phyloP scores from a whole-genome alignment of 2,329 filamentous ascomycete genomes.

The Leptographium lundbergii region DNA sequence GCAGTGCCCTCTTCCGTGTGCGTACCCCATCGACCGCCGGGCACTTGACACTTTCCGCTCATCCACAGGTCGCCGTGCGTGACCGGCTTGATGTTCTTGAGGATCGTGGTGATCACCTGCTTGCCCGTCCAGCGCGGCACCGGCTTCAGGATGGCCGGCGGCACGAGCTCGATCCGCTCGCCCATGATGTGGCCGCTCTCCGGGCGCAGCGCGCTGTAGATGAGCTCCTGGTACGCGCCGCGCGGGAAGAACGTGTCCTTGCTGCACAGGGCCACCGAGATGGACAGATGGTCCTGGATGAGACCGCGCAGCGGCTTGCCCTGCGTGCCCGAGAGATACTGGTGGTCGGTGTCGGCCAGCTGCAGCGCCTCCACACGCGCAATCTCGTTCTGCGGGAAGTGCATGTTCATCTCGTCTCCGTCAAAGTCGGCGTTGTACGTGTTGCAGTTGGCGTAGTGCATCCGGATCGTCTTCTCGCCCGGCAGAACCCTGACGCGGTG shows the following conservation, averaged over 20 bases:
- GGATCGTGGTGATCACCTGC: constrained; percentile 82
- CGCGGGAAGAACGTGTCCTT: constrained; percentile 83
- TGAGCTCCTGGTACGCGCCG: constrained; percentile 82
- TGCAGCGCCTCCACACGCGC: constrained; percentile 85
- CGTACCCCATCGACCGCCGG: constrained; percentile 65
- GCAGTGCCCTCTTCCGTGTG: constrained; percentile 70
- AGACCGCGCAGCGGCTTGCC: constrained; percentile 89
- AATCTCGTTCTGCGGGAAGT: constrained; percentile 95
- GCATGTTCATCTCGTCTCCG: constrained; percentile 99
- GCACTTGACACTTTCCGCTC: constrained; percentile 65
- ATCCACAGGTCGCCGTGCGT: constrained; percentile 68
- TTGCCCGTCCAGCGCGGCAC: constrained; percentile 85
- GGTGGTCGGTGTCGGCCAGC: constrained; percentile 91
- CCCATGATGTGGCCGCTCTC: constrained; percentile 80
- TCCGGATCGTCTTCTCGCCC: constrained; percentile 93
- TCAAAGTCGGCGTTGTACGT: constrained; percentile 99
- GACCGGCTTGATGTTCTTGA: constrained; percentile 79
- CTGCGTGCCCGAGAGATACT: constrained; percentile 87
- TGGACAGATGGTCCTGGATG: constrained; percentile 96
- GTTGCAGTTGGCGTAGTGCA: constrained; percentile 99
- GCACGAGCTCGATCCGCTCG: constrained; percentile 68
- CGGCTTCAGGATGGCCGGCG: constrained; percentile 74
- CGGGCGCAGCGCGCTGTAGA: constrained; percentile 80
- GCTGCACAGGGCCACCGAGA: constrained; percentile 81
- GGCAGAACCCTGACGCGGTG: constrained; percentile 85